Percentiles rank a stretch among this genome's conserved stretches.
Conservation (phyloP, 2,329 filamentous ascomycete genomes). For the Zelopaecilomyces penicillatus region DNA sequence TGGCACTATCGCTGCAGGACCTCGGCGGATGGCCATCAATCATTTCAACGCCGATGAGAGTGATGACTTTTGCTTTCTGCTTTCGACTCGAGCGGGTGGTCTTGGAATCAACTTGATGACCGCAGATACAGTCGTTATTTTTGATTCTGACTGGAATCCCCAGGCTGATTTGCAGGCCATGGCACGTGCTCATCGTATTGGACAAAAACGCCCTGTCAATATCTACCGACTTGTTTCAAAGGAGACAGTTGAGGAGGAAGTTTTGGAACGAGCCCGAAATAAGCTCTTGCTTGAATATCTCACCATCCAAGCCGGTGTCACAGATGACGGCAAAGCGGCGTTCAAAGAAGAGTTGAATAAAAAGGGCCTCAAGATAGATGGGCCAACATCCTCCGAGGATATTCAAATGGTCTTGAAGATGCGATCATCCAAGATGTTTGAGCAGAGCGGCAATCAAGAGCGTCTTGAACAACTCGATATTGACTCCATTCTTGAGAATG, state of each 20-base stretch:
- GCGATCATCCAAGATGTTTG: constrained; percentile 98
- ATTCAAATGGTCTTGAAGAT: constrained; percentile 96
- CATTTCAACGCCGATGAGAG: constrained; percentile 97
- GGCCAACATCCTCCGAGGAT: constrained; percentile 85
- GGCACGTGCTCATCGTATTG: constrained; percentile 96
- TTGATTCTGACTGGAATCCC: constrained; percentile 98
- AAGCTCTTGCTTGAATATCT: constrained; percentile 95
- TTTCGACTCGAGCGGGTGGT: constrained; percentile 92
- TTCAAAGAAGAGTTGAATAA: constrained; percentile 67
- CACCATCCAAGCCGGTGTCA: constrained; percentile 93
- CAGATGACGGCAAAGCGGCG: constrained; percentile 84
- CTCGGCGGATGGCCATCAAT: constrained; percentile 88
- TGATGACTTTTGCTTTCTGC: constrained; percentile 89
- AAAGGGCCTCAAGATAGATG: constrained; percentile 63
- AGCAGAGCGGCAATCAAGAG: constrained; percentile 92
- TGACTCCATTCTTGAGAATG: constrained; percentile 91
- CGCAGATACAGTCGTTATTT: constrained; percentile 93
- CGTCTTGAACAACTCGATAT: constrained; percentile 96
- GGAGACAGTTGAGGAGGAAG: constrained; percentile 96
- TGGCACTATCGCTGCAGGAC: constrained; percentile 82
- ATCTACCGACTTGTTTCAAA: constrained; percentile 96
- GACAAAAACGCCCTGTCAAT: constrained; percentile 90
- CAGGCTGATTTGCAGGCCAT: constrained; percentile 97
- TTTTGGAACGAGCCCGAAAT: constrained; percentile 90
- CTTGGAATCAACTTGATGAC: constrained; percentile 99